Evolutionary conservation across 2,329 filamentous ascomycete genomes (phyloP), one percentile per base, ranked within the genome.

Genomic region (Fusarium udum): DNA sequence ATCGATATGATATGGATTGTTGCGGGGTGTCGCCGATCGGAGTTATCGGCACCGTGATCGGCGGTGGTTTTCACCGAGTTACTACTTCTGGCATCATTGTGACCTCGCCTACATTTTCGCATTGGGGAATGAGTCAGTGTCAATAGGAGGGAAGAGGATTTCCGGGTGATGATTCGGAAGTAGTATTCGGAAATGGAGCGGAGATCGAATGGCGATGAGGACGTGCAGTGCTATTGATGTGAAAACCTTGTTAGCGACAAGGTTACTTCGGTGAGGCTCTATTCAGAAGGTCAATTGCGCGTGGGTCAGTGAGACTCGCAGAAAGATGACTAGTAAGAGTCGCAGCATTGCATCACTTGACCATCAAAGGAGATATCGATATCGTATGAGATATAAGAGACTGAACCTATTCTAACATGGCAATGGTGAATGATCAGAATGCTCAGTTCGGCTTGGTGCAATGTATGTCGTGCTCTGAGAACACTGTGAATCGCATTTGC

Each of bases 1-100:
- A 11, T 22, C 7, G n/a, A n/a, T 24, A 51, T n/a, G 45, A 51
- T 34, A 37, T 59, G 56, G 7, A 20, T 6, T 4, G 28, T 57
- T 65, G 69, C 70, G 70, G 69, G 69, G 70, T 64, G 71, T 55
- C 49, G 64, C 60, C 60, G 62, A 43, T 68, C 67, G 67, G 71
- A 60, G 26, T 51, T 60, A 56, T 74, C 71, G 71, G 71, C 55
- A 57, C 71, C 67, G 71, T 48, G 15, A 57, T 73, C 71, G 70
- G 71, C 70, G n/a, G 9, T 32, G 10, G 32, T 42, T 52, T 49
- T 64, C 69, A 65, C 66, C 64, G 66, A 69, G 66, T 64, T 64
- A 28, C 64, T 60, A 18, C 36, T 45, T 64, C 37, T 26, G 68
- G 71, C 43, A 58, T 56, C 48, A 67, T 71, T 43, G 15, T 52